phyloP scores from a whole-genome alignment of 1,284 basidiomycete genomes.

The Cystobasidium pallidum region DNA sequence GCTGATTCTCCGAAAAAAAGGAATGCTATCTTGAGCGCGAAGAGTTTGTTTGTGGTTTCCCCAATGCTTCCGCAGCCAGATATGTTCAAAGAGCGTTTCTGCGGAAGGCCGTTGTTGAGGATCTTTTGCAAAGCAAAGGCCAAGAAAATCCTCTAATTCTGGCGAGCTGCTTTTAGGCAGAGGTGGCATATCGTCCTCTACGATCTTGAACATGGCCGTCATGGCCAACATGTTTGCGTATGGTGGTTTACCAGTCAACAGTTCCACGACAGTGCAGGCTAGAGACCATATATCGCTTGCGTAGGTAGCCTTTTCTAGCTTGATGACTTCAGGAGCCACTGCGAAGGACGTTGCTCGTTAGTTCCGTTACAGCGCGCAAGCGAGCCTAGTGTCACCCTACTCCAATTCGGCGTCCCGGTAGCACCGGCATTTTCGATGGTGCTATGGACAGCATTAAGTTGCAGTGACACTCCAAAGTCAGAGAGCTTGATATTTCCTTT shows the following conservation, averaged over 20 bases:
- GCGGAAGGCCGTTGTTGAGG: constrained; percentile 78
- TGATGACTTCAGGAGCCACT: constrained; percentile 92
- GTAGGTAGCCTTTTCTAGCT: constrained; percentile 65
- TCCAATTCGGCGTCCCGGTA: constrained; percentile 96
- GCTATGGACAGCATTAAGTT: constrained; percentile 57
- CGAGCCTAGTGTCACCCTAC: constrained; percentile 56
- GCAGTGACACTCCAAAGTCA: constrained; percentile 64
- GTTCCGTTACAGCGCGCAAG: too few relatives aligned
- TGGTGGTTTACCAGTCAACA: constrained; percentile 86
- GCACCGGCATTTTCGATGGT: constrained; percentile 60
- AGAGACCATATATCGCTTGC: constrained; percentile 82
- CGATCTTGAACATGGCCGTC: constrained; percentile 81
- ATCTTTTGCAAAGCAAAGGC: constrained; percentile 84
- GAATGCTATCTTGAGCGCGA: constrained; percentile 87
- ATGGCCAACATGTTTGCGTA: constrained; percentile 67
- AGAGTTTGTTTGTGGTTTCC: constrained; percentile 74
- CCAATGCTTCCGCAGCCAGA: constrained; percentile 83
- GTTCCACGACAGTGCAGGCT: constrained; percentile 89
- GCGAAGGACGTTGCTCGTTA: background rate
- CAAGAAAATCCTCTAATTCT: constrained; percentile 74
- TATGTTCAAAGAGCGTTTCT: constrained; percentile 79
- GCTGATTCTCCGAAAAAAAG: constrained; percentile 86
- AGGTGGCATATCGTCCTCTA: constrained; percentile 85
- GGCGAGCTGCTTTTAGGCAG: constrained; percentile 76
- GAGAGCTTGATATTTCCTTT: constrained; percentile 71